Conservation (phyloP, 768 basidiomycete species). For the Nevesoporus exiguus region DNA sequence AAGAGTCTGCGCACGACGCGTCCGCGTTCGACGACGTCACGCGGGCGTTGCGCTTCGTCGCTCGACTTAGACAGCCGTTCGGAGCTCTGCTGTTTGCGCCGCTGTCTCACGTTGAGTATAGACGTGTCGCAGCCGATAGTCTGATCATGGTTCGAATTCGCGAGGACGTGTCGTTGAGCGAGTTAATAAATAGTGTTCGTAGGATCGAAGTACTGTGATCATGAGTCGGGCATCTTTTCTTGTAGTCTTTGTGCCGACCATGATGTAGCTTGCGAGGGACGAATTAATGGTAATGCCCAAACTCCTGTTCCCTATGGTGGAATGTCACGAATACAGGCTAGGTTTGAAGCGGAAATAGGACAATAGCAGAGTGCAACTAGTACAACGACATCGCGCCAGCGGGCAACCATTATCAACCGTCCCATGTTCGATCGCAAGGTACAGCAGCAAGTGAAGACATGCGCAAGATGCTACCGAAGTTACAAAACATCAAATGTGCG, state of each 20-base stretch:
- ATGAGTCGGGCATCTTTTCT: background rate
- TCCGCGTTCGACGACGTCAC: background rate
- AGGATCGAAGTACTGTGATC: background rate
- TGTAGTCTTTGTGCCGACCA: no score
- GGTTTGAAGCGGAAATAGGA: no score
- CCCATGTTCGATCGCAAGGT: no score
- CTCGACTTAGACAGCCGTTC: background rate
- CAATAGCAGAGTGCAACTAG: no score
- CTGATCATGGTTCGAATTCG: background rate
- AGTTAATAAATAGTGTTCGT: background rate
- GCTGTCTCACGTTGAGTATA: background rate
- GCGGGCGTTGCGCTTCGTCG: background rate
- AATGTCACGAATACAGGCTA: no score
- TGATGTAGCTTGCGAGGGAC: no score
- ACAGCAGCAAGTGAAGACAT: no score
- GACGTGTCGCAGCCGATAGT: background rate
- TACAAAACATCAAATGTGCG: background rate
- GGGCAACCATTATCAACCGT: no score
- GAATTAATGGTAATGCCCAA: no score
- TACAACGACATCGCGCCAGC: no score
- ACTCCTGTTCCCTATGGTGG: no score
- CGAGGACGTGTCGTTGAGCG: background rate
- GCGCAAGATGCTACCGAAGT: background rate
- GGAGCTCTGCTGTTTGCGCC: background rate
- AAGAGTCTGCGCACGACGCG: background rate